phyloP scores from a whole-genome alignment of 768 basidiomycete species.

The Auricularia sp. region DNA sequence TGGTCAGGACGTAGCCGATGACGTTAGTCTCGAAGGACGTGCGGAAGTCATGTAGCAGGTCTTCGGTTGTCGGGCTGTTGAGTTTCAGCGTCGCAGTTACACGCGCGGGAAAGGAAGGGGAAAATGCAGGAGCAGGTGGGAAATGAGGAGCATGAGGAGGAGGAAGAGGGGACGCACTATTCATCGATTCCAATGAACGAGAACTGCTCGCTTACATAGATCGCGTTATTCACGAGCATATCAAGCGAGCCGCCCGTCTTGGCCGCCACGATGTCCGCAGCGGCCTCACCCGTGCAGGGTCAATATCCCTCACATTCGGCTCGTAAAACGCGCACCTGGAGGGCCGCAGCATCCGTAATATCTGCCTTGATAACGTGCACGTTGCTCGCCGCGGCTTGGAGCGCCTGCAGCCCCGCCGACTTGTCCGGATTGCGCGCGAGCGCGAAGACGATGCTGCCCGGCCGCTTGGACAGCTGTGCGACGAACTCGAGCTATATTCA shows the following conservation, averaged over 20 bases:
- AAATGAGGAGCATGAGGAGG: too few relatives aligned
- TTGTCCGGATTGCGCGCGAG: neutral
- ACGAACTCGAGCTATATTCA: neutral
- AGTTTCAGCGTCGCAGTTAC: neutral
- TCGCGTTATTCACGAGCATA: neutral
- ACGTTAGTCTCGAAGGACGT: constrained; percentile 22
- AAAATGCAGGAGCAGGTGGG: too few relatives aligned
- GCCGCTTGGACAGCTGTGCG: neutral
- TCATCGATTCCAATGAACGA: too few relatives aligned
- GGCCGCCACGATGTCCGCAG: neutral
- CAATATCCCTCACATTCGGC: neutral
- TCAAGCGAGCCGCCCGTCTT: neutral
- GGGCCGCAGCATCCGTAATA: neutral
- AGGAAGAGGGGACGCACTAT: too few relatives aligned
- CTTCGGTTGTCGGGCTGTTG: neutral
- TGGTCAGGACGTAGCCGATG: constrained; percentile 24
- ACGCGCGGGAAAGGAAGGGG: too few relatives aligned
- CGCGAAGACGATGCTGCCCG: neutral
- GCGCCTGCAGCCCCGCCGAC: neutral
- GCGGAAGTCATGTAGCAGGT: neutral
- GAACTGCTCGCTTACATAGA: neutral
- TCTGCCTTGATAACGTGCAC: neutral
- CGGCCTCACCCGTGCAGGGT: neutral
- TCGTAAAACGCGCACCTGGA: neutral
- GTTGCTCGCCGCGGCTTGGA: neutral